Evolutionary conservation across 2,329 filamentous ascomycete genomes (phyloP).

Genomic region (Lachnellula cervina): DNA sequence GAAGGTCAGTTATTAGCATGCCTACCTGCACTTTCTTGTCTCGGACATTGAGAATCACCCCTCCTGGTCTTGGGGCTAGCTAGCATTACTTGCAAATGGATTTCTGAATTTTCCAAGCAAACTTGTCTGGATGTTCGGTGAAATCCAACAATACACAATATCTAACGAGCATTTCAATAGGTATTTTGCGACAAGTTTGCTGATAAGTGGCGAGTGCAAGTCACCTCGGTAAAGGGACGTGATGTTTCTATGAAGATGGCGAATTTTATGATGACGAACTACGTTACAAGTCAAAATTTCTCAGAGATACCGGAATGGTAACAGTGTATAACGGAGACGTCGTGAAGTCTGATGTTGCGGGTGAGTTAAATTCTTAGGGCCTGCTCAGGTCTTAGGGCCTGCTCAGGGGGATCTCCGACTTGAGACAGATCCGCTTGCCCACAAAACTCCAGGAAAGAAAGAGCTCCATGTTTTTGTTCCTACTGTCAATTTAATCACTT

Average conservation of each 20-base stretch:
- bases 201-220: conserved; percentile 26
- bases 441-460: background rate
- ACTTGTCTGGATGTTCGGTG: too few species aligned
- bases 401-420: too few species aligned
- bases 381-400: too few species aligned
- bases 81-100: too few species aligned
- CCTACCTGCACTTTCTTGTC: background rate
- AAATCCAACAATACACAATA: background rate
- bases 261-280: conserved; percentile 26
- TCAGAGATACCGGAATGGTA: conserved; percentile 14
- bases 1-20: conserved; percentile 15
- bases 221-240: conserved; percentile 23
- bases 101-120: too few species aligned
- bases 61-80: background rate
- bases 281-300: conserved; percentile 18
- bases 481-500: too few species aligned
- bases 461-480: background rate
- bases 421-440: too few species aligned
- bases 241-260: conserved; percentile 31
- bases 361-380: background rate
- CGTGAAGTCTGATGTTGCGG: conserved; percentile 48
- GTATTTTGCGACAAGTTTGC: conserved; percentile 24
- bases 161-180: conserved; percentile 1
- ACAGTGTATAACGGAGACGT: conserved; percentile 31
- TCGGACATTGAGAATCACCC: background rate